Percentiles rank a stretch among this genome's conserved stretches.
Conservation (phyloP, 2,329 filamentous ascomycete species). For the Alternaria sp. region DNA sequence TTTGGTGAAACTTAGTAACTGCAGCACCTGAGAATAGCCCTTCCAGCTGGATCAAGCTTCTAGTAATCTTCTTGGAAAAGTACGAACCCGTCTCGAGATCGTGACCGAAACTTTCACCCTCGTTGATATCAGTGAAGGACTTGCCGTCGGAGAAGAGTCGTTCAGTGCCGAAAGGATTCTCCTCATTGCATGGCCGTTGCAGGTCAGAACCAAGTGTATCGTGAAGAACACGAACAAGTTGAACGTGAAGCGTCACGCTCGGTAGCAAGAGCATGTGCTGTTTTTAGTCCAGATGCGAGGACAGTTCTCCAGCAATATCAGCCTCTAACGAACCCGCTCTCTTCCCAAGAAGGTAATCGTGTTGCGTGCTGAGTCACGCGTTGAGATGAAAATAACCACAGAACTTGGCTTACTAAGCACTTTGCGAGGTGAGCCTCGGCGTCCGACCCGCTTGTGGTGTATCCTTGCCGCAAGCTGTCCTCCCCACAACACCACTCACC, state of each 20-base stretch:
- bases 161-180: constrained; percentile 18
- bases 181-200: constrained; percentile 21
- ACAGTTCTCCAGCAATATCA: too few relatives aligned
- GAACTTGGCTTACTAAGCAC: background rate
- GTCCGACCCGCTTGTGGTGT: constrained; percentile 9
- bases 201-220: constrained; percentile 8
- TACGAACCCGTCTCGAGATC: constrained; percentile 19
- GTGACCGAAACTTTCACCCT: constrained; percentile 21
- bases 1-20: background rate
- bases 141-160: constrained; percentile 17
- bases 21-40: constrained; percentile 18
- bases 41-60: constrained; percentile 11
- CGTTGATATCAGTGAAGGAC: constrained; percentile 18
- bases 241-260: too few relatives aligned
- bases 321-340: background rate
- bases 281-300: too few relatives aligned
- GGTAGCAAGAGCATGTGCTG: too few relatives aligned
- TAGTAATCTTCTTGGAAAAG: constrained; percentile 18
- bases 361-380: background rate
- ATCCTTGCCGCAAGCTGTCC: constrained; percentile 20
- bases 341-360: background rate
- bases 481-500: constrained; percentile 13
- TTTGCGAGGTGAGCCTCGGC: background rate
- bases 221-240: too few relatives aligned
- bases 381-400: background rate